phyloP scores from a whole-genome alignment of 805 yeast species.

The Clavispora santaluciae region DNA sequence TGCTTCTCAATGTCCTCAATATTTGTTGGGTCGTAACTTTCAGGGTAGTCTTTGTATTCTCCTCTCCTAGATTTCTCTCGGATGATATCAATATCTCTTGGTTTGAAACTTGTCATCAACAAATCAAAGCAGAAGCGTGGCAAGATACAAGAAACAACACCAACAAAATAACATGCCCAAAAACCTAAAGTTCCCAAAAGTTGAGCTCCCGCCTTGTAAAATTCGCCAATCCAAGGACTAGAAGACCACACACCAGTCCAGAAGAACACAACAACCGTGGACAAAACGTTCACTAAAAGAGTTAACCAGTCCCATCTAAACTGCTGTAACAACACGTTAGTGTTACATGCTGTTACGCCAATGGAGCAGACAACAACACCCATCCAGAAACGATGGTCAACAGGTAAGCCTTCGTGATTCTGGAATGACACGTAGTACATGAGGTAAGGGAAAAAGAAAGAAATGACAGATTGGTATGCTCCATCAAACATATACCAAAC shows the following conservation, averaged over 20 bases:
- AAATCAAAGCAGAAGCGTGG: constrained; percentile 58
- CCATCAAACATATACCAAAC: constrained; percentile 76
- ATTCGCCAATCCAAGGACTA: constrained; percentile 47
- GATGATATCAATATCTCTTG: constrained; percentile 65
- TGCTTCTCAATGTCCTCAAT: constrained; percentile 38
- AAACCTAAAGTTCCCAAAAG: constrained; percentile 56
- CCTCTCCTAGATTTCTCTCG: constrained; percentile 58
- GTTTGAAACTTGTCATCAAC: constrained; percentile 47
- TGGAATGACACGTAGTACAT: constrained; percentile 29
- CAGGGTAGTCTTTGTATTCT: constrained; percentile 45
- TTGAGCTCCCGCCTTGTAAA: constrained; percentile 60
- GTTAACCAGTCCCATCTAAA: constrained; percentile 77
- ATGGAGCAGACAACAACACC: constrained; percentile 61
- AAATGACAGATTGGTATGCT: constrained; percentile 64
- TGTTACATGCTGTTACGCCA: constrained; percentile 59
- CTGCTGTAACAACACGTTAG: constrained; percentile 64
- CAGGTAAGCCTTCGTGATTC: constrained; percentile 48
- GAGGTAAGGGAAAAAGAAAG: constrained; percentile 71
- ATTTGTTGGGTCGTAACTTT: constrained; percentile 51
- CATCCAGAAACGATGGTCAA: constrained; percentile 67
- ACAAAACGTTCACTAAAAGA: constrained; percentile 45
- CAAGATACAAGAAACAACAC: constrained; percentile 48
- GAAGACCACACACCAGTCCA: constrained; percentile 84
- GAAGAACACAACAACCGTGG: constrained; percentile 54
- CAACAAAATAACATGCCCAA: constrained; percentile 62